These are phyloP conservation scores for Pseudoturritis turrita DNA, from an alignment of 345 rosid genomes.

Conservation along the genomic window DNA sequence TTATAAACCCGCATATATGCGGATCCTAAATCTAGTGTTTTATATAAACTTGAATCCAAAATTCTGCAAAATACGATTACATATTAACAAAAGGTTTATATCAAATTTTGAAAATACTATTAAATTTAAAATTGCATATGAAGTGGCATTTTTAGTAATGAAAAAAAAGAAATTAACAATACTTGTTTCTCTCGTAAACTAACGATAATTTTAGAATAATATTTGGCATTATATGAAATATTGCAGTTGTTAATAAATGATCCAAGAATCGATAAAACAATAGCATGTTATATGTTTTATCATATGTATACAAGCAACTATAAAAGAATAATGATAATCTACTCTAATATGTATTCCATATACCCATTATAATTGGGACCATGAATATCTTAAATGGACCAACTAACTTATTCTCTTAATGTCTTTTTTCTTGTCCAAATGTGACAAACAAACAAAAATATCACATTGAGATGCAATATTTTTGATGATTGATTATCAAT, in stretches of 20 bases:
- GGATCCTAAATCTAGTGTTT: too few relatives aligned
- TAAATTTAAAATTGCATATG: neutral
- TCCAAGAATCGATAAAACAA: neutral
- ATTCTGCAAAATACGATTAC: neutral
- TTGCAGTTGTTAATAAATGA: conserved; percentile 19
- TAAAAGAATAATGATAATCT: conserved; percentile 15
- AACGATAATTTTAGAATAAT: neutral
- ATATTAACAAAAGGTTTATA: neutral
- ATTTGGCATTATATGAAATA: neutral
- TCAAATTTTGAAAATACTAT: neutral
- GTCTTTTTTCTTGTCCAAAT: conserved; percentile 1
- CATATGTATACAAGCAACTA: conserved; percentile 11
- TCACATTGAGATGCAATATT: neutral
- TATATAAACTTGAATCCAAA: too few relatives aligned
- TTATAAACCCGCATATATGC: too few relatives aligned
- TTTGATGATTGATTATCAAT: neutral
- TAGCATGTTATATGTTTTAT: conserved; percentile 27
- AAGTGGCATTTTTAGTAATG: neutral
- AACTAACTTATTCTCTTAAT: conserved; percentile 20
- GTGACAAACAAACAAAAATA: neutral
- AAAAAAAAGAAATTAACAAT: neutral
- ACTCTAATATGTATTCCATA: conserved; percentile 18
- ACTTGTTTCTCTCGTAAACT: neutral
- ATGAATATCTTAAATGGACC: conserved; percentile 23
- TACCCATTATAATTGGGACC: conserved; percentile 24